Evolutionary conservation across 164 flowering plant species (phyloP), one percentile per base, ranked within the genome.

Genomic region (Magnolia changhungtana): DNA sequence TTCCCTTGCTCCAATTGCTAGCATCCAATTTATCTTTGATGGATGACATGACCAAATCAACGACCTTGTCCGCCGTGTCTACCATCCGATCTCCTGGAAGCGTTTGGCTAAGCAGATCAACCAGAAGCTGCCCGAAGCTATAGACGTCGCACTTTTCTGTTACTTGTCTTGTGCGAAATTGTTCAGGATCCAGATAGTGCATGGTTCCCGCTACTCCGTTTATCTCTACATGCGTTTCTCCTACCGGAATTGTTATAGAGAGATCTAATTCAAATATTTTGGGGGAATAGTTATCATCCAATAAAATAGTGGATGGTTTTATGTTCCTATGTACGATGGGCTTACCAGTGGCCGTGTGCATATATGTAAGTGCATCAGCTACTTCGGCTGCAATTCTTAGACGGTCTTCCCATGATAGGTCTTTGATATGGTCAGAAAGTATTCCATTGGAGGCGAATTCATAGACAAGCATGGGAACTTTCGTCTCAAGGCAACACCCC

Each of bases 401-500:
- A 13, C 20, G 14, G 13, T 31, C 9, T 14, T 55, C 14, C 59
- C 59, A 55, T 1, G 59, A 14, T 0, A 55, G 11, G 59, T 55
- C 11, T 9, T 74, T 80, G 50, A 79, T 74, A 21, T 77, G 82
- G 7, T 70, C n/a, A 49, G 18, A 65, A 29, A 81, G 84, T 10
- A 71, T 81, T 4, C 77, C 79, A 50, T 76, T 73, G 4, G 81
- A 65, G 73, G 78, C 64, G 68, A 37, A 75, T 29, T 81, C 83
- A 63, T 81, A 81, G 1, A 81, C 81, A 2, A 81, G 52, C 45
- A 78, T 63, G 0, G 84, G 84, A 31, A 79, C 78, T 27, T 79
- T 72, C 7, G 81, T 73, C 71, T 81, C 83, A 24, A 81, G 52
- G 50, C 83, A 81, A 63, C 83, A 81, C 0, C 83, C 81, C 55